A percentile compares a stretch with the other conserved stretches of the same genome.
Evolutionary conservation across 2,329 filamentous ascomycete genomes (phyloP).

Genomic region (Chaetothyriales sp.): DNA sequence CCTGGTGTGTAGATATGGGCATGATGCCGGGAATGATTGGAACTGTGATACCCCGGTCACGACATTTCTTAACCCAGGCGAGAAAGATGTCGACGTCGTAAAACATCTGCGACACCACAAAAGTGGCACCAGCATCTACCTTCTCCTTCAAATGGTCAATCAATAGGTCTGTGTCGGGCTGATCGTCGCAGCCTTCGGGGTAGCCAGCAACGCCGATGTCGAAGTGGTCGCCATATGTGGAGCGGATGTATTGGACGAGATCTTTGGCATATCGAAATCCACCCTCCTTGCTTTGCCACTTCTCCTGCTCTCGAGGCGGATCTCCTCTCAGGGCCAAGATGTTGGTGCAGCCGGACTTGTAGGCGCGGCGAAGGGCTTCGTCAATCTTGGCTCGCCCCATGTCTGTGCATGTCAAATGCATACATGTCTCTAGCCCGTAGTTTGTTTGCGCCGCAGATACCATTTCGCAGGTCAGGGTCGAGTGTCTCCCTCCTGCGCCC

Average conservation of each 20-base stretch:
- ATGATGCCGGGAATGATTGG: slow-evolving; percentile 80
- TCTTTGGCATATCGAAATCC: slow-evolving; percentile 88
- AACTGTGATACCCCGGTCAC: slow-evolving; percentile 66
- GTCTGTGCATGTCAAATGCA: slow-evolving; percentile 97
- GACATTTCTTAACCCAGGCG: slow-evolving; percentile 73
- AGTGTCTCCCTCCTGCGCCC: slow-evolving; percentile 85
- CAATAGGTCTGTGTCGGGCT: slow-evolving; percentile 68
- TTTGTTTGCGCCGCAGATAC: slow-evolving; percentile 88
- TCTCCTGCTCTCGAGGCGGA: slow-evolving; percentile 81
- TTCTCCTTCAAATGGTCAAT: slow-evolving; percentile 94
- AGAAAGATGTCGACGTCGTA: slow-evolving; percentile 95
- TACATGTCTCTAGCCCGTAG: slow-evolving; percentile 93
- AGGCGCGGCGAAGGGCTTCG: slow-evolving; percentile 69
- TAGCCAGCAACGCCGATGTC: slow-evolving; percentile 96
- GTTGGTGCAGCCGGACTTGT: slow-evolving; percentile 92
- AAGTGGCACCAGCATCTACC: slow-evolving; percentile 81
- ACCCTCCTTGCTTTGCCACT: slow-evolving; percentile 76
- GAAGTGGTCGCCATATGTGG: slow-evolving; percentile 74
- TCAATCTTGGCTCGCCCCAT: slow-evolving; percentile 92
- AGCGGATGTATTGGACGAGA: slow-evolving; percentile 67
- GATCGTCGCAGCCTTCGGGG: slow-evolving; percentile 87
- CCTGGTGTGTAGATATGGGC: slow-evolving; percentile 88
- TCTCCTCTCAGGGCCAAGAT: slow-evolving; percentile 89
- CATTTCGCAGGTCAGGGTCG: slow-evolving; percentile 93
- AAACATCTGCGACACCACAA: slow-evolving; percentile 98